Percentiles rank a stretch among this genome's conserved stretches.
Evolutionary conservation across 2,329 filamentous ascomycete genomes (phyloP).

Genomic region (Aspergillus sp.): DNA sequence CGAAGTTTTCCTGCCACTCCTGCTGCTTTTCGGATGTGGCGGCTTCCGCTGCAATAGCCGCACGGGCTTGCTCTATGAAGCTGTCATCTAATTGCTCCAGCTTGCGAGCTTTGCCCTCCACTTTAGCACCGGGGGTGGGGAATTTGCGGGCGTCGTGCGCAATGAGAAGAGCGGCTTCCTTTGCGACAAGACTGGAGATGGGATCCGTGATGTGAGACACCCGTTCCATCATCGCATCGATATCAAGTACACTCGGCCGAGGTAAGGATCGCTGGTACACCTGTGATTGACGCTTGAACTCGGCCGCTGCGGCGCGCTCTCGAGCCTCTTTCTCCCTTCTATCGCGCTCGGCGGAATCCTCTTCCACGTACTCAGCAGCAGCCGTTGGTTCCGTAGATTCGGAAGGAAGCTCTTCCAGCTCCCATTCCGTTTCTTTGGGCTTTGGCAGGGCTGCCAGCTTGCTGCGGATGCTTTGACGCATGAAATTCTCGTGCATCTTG

Average conservation of each 20-base stretch:
- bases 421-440: conserved; percentile 92
- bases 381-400: conserved; percentile 66
- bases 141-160: conserved; percentile 78
- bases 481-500: conserved; percentile 67
- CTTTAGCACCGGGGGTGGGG: conserved; percentile 67
- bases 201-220: conserved; percentile 65
- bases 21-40: conserved; percentile 55
- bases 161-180: conserved; percentile 77
- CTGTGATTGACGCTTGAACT: conserved; percentile 81
- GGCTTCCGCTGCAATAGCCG: conserved; percentile 73
- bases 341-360: conserved; percentile 74
- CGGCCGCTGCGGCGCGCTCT: conserved; percentile 67
- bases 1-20: conserved; percentile 51
- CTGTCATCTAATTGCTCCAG: conserved; percentile 70
- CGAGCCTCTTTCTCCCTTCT: conserved; percentile 62
- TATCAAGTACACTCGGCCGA: conserved; percentile 71
- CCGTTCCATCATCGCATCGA: conserved; percentile 66
- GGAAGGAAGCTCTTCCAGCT: conserved; percentile 81
- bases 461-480: conserved; percentile 65
- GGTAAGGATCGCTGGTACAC: conserved; percentile 87
- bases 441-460: conserved; percentile 79
- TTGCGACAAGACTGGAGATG: conserved; percentile 69
- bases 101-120: conserved; percentile 62
- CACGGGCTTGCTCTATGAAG: conserved; percentile 71
- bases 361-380: conserved; percentile 58